Base-by-base conservation (phyloP, 2,329 filamentous ascomycete species). In the Venturiaceae sp. region DNA sequence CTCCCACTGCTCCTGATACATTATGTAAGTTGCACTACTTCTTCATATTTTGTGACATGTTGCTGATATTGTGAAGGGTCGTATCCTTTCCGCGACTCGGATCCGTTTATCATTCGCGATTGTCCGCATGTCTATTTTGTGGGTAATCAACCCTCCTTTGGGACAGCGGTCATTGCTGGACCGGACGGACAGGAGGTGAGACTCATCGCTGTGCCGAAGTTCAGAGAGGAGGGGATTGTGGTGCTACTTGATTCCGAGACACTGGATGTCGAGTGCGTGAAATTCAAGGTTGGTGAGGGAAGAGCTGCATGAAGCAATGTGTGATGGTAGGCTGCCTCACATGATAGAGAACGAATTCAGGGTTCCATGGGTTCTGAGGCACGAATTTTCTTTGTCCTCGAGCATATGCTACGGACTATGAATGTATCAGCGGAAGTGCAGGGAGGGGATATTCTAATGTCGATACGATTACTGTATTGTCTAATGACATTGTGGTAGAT, bases 1-100 rank as follows among this genome's bases (percentile, higher is more conserved):
- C 94, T 5, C 94, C 94, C 1, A 99, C 94, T 0, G 94, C 94
- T 1, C 94, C 95, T 0, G 95, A 99, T 72, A 99, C 95, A 0
- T 70, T 99, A 46, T 96, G 91, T 92, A 79, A 78, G 88, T 77
- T 59, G 28, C 37, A 47, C 36, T 34, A 23, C 23, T 16, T 30
- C n/a, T 58, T n/a, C 47, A n/a, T 50, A 11, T 30, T 16, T 36
- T 41, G 2, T 47, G 60, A 44, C 33, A 7, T 16, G 1, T 36
- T 30, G 21, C 21, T 32, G 14, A 55, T 61, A 59, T 68, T 50
- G 33, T 39, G 16, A 61, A 92, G 90, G 90, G 89, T 92, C 88
- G 68, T 99, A 97, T 68, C 94, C 94, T 0, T 99, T 96, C 73
- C 92, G 97, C 72, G 88, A 94, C 19, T 83, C 90, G 54, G 95